phyloP scores from a whole-genome alignment of 768 basidiomycete species.

The Termitomyces sp. region DNA sequence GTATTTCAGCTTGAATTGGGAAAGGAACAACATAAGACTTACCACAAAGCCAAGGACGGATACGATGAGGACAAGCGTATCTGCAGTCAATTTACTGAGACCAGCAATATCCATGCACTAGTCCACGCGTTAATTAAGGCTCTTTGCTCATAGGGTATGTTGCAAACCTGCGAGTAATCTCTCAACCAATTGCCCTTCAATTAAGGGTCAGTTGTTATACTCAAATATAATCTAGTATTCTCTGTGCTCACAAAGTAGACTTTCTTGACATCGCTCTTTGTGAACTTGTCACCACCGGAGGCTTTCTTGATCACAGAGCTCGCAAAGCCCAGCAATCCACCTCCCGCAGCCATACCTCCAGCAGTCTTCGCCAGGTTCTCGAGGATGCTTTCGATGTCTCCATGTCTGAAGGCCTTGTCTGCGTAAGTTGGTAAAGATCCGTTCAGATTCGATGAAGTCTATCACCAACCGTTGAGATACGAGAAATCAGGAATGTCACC shows the following conservation, averaged over 20 bases:
- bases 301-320: constrained; percentile 43
- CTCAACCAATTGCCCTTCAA: constrained; percentile 65
- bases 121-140: neutral
- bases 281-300: constrained; percentile 57
- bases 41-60: constrained; percentile 61
- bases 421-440: constrained; percentile 6
- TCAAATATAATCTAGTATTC: neutral
- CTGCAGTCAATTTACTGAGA: constrained; percentile 60
- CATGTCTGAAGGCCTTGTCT: constrained; percentile 76
- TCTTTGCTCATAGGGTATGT: neutral
- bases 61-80: constrained; percentile 61
- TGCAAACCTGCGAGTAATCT: constrained; percentile 60
- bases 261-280: constrained; percentile 62
- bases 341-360: constrained; percentile 43
- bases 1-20: neutral
- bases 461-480: constrained; percentile 53
- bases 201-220: neutral
- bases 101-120: constrained; percentile 74
- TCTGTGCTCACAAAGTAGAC: constrained; percentile 55
- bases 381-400: constrained; percentile 72
- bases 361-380: constrained; percentile 57
- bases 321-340: constrained; percentile 52
- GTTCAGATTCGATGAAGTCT: neutral
- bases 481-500: constrained; percentile 75
- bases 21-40: neutral